phyloP scores from a whole-genome alignment of 2,329 filamentous ascomycete genomes.

The Colletotrichum caudatum region DNA sequence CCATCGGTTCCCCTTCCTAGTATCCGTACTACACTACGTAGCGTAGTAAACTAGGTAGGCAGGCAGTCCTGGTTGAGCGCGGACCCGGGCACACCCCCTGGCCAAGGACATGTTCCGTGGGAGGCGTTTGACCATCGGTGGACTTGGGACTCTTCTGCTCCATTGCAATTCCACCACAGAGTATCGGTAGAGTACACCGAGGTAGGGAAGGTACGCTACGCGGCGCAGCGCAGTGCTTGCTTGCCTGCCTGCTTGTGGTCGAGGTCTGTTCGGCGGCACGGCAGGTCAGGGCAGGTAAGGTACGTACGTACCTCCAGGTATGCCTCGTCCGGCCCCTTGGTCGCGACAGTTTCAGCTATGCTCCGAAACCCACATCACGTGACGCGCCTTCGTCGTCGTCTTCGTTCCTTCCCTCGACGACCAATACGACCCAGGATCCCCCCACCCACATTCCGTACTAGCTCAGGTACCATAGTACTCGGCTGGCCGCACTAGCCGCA shows the following conservation, averaged over 20 bases:
- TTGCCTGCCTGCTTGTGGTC: background rate
- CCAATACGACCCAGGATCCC: background rate
- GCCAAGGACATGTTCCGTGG: constrained; percentile 40
- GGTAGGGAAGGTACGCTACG: too few relatives aligned
- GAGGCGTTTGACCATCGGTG: constrained; percentile 41
- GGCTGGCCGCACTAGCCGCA: background rate
- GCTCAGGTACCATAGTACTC: constrained; percentile 4
- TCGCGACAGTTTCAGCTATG: constrained; percentile 39
- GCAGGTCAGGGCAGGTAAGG: background rate
- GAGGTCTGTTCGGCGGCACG: background rate
- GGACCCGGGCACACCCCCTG: constrained; percentile 37
- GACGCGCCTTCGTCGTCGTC: constrained; percentile 9
- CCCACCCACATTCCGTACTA: background rate
- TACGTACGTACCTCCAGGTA: background rate
- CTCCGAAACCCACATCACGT: constrained; percentile 40
- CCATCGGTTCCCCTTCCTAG: constrained; percentile 9
- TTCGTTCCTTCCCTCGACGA: background rate
- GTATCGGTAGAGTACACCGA: background rate
- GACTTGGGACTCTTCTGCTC: constrained; percentile 26
- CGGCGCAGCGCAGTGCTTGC: too few relatives aligned
- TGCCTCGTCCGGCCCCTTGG: constrained; percentile 36
- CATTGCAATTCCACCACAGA: background rate
- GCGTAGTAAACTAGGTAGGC: too few relatives aligned
- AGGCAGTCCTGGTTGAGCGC: constrained; percentile 31
- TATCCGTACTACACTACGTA: too few relatives aligned